A percentile compares a stretch with the other conserved stretches of the same genome.
Conservation (phyloP, 202 grass and related monocot species). For the Carex sylvatica region DNA sequence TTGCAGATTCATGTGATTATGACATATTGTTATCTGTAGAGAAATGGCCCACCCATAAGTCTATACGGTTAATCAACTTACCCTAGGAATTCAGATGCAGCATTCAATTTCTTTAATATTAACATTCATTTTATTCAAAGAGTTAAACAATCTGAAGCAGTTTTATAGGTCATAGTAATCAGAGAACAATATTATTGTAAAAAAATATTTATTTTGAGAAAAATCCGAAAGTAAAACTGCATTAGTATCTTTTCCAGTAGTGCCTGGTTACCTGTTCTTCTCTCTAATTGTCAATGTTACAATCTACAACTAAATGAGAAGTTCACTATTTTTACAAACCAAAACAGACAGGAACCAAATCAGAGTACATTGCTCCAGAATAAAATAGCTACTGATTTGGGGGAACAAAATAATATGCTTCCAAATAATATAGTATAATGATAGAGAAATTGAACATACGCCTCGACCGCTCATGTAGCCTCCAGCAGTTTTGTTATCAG, state of each 20-base stretch:
- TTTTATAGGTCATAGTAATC: neutral
- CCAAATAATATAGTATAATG: neutral
- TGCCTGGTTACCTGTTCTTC: neutral
- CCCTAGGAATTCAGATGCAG: neutral
- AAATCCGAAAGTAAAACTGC: neutral
- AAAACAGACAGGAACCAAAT: neutral
- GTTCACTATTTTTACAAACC: neutral
- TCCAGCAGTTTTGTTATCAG: slow-evolving; percentile 26
- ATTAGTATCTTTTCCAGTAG: neutral
- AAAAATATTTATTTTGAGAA: neutral
- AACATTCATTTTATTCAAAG: neutral
- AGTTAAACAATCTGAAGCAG: neutral
- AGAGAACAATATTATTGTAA: neutral
- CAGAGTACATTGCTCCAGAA: neutral
- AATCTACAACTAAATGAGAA: neutral
- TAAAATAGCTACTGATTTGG: neutral
- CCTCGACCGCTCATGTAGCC: slow-evolving; percentile 36
- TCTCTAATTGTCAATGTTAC: neutral
- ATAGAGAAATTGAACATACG: slow-evolving; percentile 32
- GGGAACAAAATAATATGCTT: neutral
- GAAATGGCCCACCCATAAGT: neutral
- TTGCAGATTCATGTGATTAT: slow-evolving; percentile 55
- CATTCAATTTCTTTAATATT: neutral
- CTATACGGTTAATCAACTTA: neutral
- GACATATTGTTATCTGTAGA: slow-evolving; percentile 79